These are phyloP conservation scores for Phytophthora podocarpi DNA, from an alignment of 352 stramenopile species.

Conservation along the genomic window DNA sequence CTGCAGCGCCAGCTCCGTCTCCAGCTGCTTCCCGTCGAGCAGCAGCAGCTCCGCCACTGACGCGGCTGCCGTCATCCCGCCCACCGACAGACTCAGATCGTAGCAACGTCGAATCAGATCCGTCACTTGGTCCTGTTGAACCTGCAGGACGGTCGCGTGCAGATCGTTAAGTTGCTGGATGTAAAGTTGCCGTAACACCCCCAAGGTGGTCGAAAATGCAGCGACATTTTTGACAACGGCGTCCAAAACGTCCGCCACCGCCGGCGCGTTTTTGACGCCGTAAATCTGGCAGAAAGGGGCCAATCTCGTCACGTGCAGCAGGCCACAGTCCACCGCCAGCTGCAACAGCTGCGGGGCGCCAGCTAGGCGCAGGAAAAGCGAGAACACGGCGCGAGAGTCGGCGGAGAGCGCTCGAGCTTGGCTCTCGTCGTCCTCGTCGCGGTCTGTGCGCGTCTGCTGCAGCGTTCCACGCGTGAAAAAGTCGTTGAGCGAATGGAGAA, in stretches of 20 bases:
- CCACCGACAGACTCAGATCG: conserved; percentile 49
- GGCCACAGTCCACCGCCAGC: conserved; percentile 14
- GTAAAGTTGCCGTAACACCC: conserved; percentile 42
- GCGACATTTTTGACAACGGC: conserved; percentile 19
- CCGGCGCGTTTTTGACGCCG: conserved; percentile 36
- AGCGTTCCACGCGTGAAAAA: conserved; percentile 32
- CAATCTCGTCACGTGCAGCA: conserved; percentile 63
- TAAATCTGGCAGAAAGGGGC: conserved; percentile 69
- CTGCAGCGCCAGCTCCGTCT: conserved; percentile 29
- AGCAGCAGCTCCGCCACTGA: conserved; percentile 38
- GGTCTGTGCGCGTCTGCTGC: conserved; percentile 19
- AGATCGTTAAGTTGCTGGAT: conserved; percentile 46
- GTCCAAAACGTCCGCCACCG: conserved; percentile 36
- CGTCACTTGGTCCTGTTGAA: conserved; percentile 43
- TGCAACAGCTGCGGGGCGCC: conserved; percentile 20
- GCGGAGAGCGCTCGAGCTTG: conserved; percentile 5
- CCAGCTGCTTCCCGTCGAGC: conserved; percentile 34
- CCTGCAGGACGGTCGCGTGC: conserved; percentile 25
- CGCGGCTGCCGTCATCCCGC: conserved; percentile 27
- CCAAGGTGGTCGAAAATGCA: conserved; percentile 27
- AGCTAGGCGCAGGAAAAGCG: conserved; percentile 42
- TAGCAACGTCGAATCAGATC: conserved; percentile 48
- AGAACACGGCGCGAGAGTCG: conserved; percentile 37
- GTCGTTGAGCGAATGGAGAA: conserved; percentile 36
- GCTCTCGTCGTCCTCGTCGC: not conserved